Evolutionary conservation across 805 yeast species (phyloP).

Genomic region (Hemisphaericaspora nanyangensis): DNA sequence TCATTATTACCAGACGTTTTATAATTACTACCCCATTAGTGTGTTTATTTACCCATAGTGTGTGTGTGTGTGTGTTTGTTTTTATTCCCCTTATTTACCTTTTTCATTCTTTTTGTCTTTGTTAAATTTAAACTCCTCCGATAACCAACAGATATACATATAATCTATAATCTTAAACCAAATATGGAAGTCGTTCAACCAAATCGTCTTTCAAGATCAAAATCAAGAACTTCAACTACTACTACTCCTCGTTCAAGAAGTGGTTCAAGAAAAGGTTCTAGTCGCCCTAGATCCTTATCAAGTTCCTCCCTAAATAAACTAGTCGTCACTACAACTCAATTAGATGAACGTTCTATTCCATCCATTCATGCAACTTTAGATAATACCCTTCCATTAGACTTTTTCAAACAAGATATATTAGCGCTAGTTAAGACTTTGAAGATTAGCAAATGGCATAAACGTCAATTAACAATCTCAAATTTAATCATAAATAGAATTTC

Average conservation of each 20-base stretch:
- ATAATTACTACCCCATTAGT: too few relatives aligned
- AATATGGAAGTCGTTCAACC: too few relatives aligned
- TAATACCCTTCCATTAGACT: slow-evolving; percentile 74
- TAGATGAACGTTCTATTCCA: slow-evolving; percentile 40
- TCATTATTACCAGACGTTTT: too few relatives aligned
- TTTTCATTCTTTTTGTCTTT: too few relatives aligned
- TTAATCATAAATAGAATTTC: slow-evolving; percentile 65
- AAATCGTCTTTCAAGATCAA: slow-evolving; percentile 10
- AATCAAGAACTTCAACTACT: slow-evolving; percentile 32
- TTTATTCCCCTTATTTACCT: too few relatives aligned
- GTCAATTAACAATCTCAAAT: slow-evolving; percentile 35
- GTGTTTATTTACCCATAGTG: too few relatives aligned
- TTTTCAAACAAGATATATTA: slow-evolving; percentile 77
- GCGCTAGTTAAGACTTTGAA: slow-evolving; percentile 58
- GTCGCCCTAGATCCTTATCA: slow-evolving; percentile 30
- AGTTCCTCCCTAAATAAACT: slow-evolving; percentile 28
- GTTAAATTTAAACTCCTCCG: too few relatives aligned
- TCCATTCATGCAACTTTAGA: slow-evolving; percentile 61
- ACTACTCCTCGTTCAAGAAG: slow-evolving; percentile 32
- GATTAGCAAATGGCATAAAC: slow-evolving; percentile 77
- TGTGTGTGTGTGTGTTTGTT: too few relatives aligned
- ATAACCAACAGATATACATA: too few relatives aligned
- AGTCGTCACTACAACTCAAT: slow-evolving; percentile 22
- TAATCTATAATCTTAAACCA: too few relatives aligned
- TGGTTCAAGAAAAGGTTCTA: slow-evolving; percentile 29